These are phyloP conservation scores for Juglanconis oblonga DNA, from an alignment of 2,329 filamentous ascomycete genomes.

Conservation along the genomic window DNA sequence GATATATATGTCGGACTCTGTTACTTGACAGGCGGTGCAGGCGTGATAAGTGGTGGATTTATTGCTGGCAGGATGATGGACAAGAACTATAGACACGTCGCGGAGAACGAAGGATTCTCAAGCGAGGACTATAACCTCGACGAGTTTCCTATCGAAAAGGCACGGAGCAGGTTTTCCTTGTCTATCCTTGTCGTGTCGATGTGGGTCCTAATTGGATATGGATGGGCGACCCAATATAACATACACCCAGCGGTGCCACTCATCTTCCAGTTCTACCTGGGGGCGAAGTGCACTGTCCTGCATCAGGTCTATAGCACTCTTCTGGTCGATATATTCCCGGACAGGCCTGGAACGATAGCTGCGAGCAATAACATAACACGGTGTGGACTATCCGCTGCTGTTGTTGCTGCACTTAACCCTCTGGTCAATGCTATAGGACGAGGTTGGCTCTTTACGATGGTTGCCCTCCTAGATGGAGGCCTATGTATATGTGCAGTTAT, in stretches of 20 bases:
- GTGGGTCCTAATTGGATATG: slow-evolving; percentile 49
- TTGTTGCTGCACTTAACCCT: slow-evolving; percentile 52
- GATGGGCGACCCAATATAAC: slow-evolving; percentile 50
- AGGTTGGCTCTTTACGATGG: slow-evolving; percentile 56
- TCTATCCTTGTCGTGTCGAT: slow-evolving; percentile 52
- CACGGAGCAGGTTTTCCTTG: slow-evolving; percentile 47
- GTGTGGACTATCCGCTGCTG: slow-evolving; percentile 53
- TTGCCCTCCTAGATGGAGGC: slow-evolving; percentile 45
- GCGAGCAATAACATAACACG: slow-evolving; percentile 58
- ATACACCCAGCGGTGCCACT: slow-evolving; percentile 48
- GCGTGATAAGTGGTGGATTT: slow-evolving; percentile 42
- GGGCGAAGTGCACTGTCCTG: slow-evolving; percentile 51
- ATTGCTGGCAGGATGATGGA: slow-evolving; percentile 50
- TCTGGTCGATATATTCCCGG: slow-evolving; percentile 56
- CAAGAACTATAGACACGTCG: slow-evolving; percentile 66
- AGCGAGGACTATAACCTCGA: slow-evolving; percentile 45
- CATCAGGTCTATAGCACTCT: slow-evolving; percentile 58
- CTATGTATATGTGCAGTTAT: slow-evolving; percentile 18
- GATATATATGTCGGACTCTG: slow-evolving; percentile 45
- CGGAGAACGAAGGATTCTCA: slow-evolving; percentile 52
- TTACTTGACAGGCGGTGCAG: slow-evolving; percentile 45
- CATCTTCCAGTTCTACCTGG: slow-evolving; percentile 50
- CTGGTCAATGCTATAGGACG: slow-evolving; percentile 52
- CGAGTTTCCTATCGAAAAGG: slow-evolving; percentile 49
- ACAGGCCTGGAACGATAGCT: slow-evolving; percentile 53